Base-by-base conservation (phyloP, 169 alveolate species). In the Ichthyophthirius multifiliis region DNA sequence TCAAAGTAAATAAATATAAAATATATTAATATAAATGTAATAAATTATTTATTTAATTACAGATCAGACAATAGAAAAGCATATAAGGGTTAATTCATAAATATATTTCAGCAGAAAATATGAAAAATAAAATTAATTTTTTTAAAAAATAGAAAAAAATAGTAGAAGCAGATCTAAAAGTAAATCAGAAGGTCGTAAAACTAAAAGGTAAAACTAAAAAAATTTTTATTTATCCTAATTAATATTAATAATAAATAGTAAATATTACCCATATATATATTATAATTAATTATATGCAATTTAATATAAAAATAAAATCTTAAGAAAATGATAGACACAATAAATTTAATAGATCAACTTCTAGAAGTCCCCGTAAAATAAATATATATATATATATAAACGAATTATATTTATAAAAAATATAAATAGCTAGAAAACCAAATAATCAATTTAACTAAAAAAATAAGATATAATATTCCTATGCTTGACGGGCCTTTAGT, bases 81-180 rank as follows among this genome's bases (percentile, higher is more conserved):
- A n/a, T 20, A 3, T 20, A 47, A 0, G 0, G 4, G 18, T 47
- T 47, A 6, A n/a, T 4, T n/a, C 63, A 45, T 55, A 16, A 13
- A 10, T 55, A 27, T 39, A 18, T 18, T 0, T 27, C 31, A 16
- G 34, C 65, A 45, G 18, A 5, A 6, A 45, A 4, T 6, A 45
- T 3, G 31, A 4, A 47, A 47, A n/a, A 27, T 15, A 27, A 15
- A 5, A 27, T 23, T 27, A 34, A 10, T 27, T 55, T 27, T 10
- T 55, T 55, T 55, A 3, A 27, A 10, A 55, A 55, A 55, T 23
- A 55, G 71, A 55, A 4, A 55, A 39, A 55, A 55, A 55, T 34
- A 55, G 71, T 27, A 55, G 71, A 55, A 55, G 71, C 71, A 55
- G 71, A 55, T 55, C 71, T 20, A 55, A 39, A 55, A 55, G 71